Evolutionary conservation across 2,329 filamentous ascomycete species (phyloP).

Genomic region (Stagonosporopsis cucurbitacearum): DNA sequence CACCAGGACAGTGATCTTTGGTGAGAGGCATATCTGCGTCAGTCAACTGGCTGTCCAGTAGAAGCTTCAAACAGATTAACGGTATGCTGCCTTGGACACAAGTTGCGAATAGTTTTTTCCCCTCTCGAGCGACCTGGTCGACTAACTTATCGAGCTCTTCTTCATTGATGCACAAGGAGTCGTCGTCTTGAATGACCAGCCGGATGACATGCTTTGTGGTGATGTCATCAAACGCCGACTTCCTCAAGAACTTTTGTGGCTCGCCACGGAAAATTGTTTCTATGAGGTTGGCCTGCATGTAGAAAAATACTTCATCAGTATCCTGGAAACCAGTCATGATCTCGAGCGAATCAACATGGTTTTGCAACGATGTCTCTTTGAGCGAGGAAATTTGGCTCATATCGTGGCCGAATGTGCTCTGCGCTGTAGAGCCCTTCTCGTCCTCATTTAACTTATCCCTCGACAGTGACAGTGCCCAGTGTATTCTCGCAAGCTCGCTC

Average conservation of each 20-base stretch:
- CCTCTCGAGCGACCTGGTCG: background rate
- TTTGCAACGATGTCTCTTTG: no score
- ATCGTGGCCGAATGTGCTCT: no score
- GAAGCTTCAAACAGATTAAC: background rate
- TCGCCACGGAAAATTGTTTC: background rate
- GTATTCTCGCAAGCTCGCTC: no score
- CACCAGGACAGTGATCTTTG: background rate
- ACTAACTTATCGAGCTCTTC: background rate
- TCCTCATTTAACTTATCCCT: no score
- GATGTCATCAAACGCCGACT: background rate
- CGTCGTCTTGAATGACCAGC: background rate
- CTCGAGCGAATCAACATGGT: no score
- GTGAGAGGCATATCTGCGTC: background rate
- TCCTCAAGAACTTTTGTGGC: background rate
- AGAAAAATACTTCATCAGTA: background rate
- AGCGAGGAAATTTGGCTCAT: no score
- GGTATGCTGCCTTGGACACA: background rate
- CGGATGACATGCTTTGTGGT: background rate
- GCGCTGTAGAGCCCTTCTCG: no score
- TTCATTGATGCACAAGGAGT: background rate
- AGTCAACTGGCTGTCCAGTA: background rate
- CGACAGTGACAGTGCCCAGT: no score
- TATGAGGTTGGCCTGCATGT: background rate
- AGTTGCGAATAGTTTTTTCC: conserved; percentile 2
- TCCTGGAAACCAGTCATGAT: background rate